Conservation (phyloP, 164 flowering plant genomes). For the Tetrastigma voinierianum region DNA sequence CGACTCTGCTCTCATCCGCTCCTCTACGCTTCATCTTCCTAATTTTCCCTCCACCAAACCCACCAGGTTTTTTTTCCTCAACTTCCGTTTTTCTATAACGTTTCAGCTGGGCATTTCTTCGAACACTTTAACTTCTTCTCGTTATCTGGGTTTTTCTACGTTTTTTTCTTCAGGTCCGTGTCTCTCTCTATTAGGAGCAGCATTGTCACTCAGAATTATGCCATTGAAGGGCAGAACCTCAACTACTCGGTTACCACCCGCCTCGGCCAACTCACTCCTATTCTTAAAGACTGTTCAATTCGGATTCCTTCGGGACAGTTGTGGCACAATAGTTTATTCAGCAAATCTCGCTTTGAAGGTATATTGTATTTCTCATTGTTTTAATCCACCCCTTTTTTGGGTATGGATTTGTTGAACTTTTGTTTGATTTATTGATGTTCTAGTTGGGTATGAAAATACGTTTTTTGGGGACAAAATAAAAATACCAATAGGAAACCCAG, state of each 20-base stretch:
- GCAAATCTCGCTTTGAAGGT: conserved; percentile 97
- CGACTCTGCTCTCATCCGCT: conserved; percentile 7
- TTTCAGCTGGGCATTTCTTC: conserved; percentile 20
- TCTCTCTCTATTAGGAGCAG: conserved; percentile 14
- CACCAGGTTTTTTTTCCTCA: conserved; percentile 19
- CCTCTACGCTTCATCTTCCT: conserved; percentile 18
- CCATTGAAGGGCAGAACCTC: conserved; percentile 65
- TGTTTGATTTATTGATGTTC: background rate
- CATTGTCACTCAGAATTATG: conserved; percentile 29
- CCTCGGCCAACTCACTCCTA: conserved; percentile 44
- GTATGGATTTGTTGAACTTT: background rate
- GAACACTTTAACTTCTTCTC: conserved; percentile 2
- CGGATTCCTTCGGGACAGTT: conserved; percentile 77
- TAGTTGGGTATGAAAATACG: too few species aligned
- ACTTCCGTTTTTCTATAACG: background rate
- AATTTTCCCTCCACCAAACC: conserved; percentile 18
- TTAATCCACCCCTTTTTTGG: background rate
- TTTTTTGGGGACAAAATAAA: too few species aligned
- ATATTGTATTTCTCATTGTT: background rate
- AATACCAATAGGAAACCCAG: too few species aligned
- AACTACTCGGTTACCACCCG: conserved; percentile 51
- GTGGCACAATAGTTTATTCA: conserved; percentile 98
- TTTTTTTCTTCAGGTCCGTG: background rate
- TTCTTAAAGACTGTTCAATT: conserved; percentile 73
- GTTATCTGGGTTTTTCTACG: background rate